Conservation (phyloP, 176 grass and related monocot genomes). For the Phoenix dactylifera region DNA sequence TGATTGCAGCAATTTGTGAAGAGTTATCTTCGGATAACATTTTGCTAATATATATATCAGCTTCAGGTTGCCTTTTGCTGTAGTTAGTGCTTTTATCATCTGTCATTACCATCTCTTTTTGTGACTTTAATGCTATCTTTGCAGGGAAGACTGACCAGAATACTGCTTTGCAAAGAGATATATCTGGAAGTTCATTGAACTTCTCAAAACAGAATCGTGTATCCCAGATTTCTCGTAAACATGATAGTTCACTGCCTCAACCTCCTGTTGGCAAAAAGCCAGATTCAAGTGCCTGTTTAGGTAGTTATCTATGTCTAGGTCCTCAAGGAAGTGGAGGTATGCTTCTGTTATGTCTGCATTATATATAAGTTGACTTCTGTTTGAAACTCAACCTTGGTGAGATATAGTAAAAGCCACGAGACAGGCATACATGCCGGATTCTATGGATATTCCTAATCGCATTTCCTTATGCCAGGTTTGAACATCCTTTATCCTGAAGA, state of each 20-base stretch:
- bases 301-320: conserved; percentile 72
- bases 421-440: too few species aligned
- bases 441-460: neutral
- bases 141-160: conserved; percentile 53
- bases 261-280: conserved; percentile 19
- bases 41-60: conserved; percentile 87
- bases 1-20: conserved; percentile 84
- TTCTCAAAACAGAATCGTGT: neutral
- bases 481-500: conserved; percentile 94
- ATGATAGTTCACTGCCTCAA: conserved; percentile 7
- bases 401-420: too few species aligned
- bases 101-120: conserved; percentile 21
- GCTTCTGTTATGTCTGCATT: conserved; percentile 3
- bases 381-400: too few species aligned
- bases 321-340: conserved; percentile 71
- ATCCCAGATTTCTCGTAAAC: neutral
- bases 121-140: conserved; percentile 10
- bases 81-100: conserved; percentile 16
- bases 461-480: conserved; percentile 35
- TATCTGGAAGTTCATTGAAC: conserved; percentile 31
- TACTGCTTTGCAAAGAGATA: conserved; percentile 43
- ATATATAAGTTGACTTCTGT: neutral
- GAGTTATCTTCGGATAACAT: conserved; percentile 73
- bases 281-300: conserved; percentile 36
- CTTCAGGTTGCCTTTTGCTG: conserved; percentile 62